These are phyloP conservation scores for Daldinia decipiens DNA, from an alignment of 495 filamentous ascomycete genomes.

Conservation along the genomic window DNA sequence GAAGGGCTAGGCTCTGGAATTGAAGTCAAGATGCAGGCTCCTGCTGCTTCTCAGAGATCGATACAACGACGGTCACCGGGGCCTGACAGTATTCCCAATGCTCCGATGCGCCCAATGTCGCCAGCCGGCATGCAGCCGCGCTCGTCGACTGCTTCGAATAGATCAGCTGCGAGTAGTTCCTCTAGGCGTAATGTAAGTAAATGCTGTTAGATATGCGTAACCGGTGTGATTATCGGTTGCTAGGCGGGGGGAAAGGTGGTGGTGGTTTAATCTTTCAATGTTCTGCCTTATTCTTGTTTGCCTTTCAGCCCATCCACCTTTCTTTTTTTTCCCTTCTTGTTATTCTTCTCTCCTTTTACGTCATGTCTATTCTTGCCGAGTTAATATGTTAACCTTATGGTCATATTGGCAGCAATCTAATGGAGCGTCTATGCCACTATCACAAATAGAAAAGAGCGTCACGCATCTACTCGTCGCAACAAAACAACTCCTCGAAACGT, in stretches of 20 bases:
- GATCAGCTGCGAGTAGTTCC: slow-evolving; percentile 53
- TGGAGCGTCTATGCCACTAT: slow-evolving; percentile 65
- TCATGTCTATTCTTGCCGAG: not conserved
- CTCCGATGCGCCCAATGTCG: slow-evolving; percentile 79
- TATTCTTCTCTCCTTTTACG: not conserved
- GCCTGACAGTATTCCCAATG: slow-evolving; percentile 56
- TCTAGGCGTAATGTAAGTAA: slow-evolving; percentile 65
- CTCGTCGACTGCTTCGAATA: slow-evolving; percentile 54
- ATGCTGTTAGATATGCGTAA: not conserved
- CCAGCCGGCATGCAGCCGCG: slow-evolving; percentile 71
- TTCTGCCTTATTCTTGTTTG: slow-evolving; percentile 9
- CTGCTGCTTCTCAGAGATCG: slow-evolving; percentile 52
- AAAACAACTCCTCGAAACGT: slow-evolving; percentile 95
- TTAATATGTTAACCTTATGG: slow-evolving; percentile 28
- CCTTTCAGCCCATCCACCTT: not conserved
- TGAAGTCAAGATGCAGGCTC: slow-evolving; percentile 52
- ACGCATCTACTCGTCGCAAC: slow-evolving; percentile 97
- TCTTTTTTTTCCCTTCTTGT: not conserved
- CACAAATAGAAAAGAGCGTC: slow-evolving; percentile 97
- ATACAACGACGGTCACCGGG: slow-evolving; percentile 62
- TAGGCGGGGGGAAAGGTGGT: not conserved
- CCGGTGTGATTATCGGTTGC: not conserved
- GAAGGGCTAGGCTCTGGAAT: slow-evolving; percentile 5
- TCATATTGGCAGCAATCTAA: slow-evolving; percentile 52
- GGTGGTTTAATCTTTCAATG: not conserved